Base-by-base conservation (phyloP, 1,284 basidiomycete species). In the Rhodofomes roseus region DNA sequence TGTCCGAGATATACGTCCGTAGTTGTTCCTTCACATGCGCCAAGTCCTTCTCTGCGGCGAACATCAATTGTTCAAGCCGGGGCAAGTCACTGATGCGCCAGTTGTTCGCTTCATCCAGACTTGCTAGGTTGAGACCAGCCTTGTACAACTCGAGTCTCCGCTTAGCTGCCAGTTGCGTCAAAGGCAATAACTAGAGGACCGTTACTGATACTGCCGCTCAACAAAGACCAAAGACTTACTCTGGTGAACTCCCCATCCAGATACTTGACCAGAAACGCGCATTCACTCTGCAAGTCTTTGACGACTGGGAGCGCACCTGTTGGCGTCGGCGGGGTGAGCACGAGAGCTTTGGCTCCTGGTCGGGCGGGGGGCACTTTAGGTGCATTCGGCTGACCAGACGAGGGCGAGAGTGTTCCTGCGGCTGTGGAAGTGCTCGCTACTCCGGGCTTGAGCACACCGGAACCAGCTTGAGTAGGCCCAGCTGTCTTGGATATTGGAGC, bases 241-340 rank as follows among this genome's bases (percentile, higher is more conserved):
- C 75, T 71, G 46, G 81, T 76, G 1, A 91, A 69, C 62, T 89
- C 87, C 54, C 73, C 76, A 0, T 64, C 67, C 55, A 89, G 71
- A 12, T 65, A 71, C 1, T 64, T 59, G 52, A 82, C 74, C 27
- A 90, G 70, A 37, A 76, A 54, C 2, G 67, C 61, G 65, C 83
- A 88, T 67, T 89, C 86, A 20, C 77, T 74, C 68, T 88, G 85
- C 79, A 90, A 81, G 12, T 84, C 85, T 53, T 83, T 36, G n/a
- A 39, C 81, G 51, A 78, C 25, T 4, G 59, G 23, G 23, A 40
- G 29, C n/a, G 39, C 4, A n/a, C 22, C 48, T 14, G 34, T 16
- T 14, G 56, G 46, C 4, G 9, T 48, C 12, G 39, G 25, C 14
- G 23, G 46, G 46, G 27, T 16, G 9, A 48, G 46, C 25, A 4